phyloP scores from a whole-genome alignment of 192 early-diverging fungal genomes.

The Coemansia sp. region DNA sequence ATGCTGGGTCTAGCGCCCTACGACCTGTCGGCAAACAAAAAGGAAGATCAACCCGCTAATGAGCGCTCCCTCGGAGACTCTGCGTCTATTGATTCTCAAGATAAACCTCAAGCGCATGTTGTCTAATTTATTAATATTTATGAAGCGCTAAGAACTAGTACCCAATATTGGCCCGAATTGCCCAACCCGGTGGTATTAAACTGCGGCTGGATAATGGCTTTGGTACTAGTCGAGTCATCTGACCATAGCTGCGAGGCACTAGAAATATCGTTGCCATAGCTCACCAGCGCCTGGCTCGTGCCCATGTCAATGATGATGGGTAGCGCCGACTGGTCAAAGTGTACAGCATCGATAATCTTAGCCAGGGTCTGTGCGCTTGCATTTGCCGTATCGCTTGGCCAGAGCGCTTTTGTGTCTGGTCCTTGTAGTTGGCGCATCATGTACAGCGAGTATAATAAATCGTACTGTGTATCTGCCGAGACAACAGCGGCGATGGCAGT shows the following conservation, averaged over 20 bases:
- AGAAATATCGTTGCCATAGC: conserved; percentile 6
- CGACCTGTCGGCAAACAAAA: conserved; percentile 12
- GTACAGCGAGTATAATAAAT: conserved; percentile 1
- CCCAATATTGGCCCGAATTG: conserved; percentile 13
- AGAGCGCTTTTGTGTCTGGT: not conserved
- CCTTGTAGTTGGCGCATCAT: conserved; percentile 1
- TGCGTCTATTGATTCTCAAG: not conserved
- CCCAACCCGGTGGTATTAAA: not conserved
- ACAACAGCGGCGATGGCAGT: not conserved
- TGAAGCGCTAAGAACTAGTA: not conserved
- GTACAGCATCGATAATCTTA: not conserved
- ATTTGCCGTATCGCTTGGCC: not conserved
- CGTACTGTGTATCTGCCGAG: conserved; percentile 14
- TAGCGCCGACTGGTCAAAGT: not conserved
- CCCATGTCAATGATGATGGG: not conserved
- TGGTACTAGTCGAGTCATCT: not conserved
- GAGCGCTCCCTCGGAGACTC: not conserved
- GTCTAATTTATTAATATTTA: not conserved
- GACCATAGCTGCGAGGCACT: not conserved
- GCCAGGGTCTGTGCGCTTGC: conserved; percentile 6
- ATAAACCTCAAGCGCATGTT: not conserved
- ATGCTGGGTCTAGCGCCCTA: conserved; percentile 48
- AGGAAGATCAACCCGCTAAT: not conserved
- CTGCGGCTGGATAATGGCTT: not conserved
- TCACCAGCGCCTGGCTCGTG: not conserved